Evolutionary conservation across 2,329 filamentous ascomycete genomes (phyloP), one percentile per base, ranked within the genome.

Genomic region (Dactylellina haptotyla): DNA sequence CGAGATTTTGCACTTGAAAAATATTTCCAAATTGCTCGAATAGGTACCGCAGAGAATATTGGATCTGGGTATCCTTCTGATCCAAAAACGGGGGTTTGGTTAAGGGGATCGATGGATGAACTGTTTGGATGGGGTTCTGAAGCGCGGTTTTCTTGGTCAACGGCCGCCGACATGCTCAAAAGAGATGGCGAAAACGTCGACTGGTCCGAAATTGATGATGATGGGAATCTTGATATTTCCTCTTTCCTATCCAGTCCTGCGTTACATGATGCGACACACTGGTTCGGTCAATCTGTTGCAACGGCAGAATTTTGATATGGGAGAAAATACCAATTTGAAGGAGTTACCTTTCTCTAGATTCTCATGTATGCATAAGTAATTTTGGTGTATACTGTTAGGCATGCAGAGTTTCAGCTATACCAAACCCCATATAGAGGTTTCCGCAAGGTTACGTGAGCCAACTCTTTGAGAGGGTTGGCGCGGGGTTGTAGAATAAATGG

Each of bases 21-120:
- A 59, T 65, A 59, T 25, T 72, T 72, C 39, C 58, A 61, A 18
- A 34, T 72, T 3, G 54, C 41, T 20, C 28, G 18, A 2, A 6
- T 28, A 4, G 87, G 90, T 1, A 85, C 94, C 3, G 51, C 84
- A 87, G 71, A 80, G 83, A 81, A 82, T 78, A 3, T 95, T 93
- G 95, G 95, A 0, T 96, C 92, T 0, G 95, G 95, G 0, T 99
- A 99, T 80, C 95, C 95, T 0, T 92, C 90, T 0, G 95, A 99
- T 81, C 88, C 85, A 18, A 87, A 90, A 75, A 96, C 93, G 77
- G 87, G 90, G 1, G 81, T 82, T 20, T 99, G 95, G 94, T 80
- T 99, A 79, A 91, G 88, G 82, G 83, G 83, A 39, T 95, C 94
- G 76, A 94, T 97, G 89, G 89, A 99, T 79, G 91, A 92, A 1